Percentiles rank a stretch among this genome's conserved stretches.
Evolutionary conservation across 2,329 filamentous ascomycete species (phyloP).

Genomic region (Huntiella abstrusa): DNA sequence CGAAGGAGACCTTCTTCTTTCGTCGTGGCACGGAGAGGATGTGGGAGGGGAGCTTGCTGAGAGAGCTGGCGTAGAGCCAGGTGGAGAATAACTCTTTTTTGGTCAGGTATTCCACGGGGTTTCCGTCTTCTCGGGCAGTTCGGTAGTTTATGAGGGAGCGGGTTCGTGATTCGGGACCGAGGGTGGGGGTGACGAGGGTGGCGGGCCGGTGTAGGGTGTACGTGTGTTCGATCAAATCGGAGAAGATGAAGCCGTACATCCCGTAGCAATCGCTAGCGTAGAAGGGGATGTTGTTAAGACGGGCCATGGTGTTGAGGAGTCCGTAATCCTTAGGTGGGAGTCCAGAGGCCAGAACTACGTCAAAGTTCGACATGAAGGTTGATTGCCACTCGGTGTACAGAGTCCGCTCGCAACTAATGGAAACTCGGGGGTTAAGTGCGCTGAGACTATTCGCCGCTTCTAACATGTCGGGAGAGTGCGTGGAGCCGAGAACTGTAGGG

Average conservation of each 20-base stretch:
- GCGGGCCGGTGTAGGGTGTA: conserved; percentile 75
- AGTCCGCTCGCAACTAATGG: conserved; percentile 35
- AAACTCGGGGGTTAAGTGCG: conserved; percentile 78
- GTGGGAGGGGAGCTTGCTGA: conserved; percentile 47
- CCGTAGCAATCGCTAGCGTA: conserved; percentile 22
- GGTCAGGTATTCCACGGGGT: conserved; percentile 66
- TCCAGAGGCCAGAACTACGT: conserved; percentile 80
- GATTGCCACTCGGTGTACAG: conserved; percentile 28
- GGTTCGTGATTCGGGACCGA: conserved; percentile 54
- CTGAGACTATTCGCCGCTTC: conserved; percentile 61
- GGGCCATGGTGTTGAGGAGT: conserved; percentile 70
- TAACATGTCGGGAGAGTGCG: conserved; percentile 72
- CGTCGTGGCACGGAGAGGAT: conserved; percentile 48
- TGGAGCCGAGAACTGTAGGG: conserved; percentile 30
- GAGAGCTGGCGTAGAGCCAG: conserved; percentile 61
- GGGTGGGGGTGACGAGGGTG: conserved; percentile 48
- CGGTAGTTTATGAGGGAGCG: conserved; percentile 54
- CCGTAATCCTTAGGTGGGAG: conserved; percentile 56
- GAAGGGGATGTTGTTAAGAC: conserved; percentile 33
- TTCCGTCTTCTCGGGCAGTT: conserved; percentile 45
- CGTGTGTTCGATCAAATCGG: conserved; percentile 76
- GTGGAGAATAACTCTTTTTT: conserved; percentile 86
- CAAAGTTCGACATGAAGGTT: conserved; percentile 60
- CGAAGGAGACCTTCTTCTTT: conserved; percentile 52
- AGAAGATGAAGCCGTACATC: conserved; percentile 90